Evolutionary conservation across 2,329 filamentous ascomycete genomes (phyloP), one percentile per base, ranked within the genome.

Genomic region (Berkeleyomyces rouxiae): DNA sequence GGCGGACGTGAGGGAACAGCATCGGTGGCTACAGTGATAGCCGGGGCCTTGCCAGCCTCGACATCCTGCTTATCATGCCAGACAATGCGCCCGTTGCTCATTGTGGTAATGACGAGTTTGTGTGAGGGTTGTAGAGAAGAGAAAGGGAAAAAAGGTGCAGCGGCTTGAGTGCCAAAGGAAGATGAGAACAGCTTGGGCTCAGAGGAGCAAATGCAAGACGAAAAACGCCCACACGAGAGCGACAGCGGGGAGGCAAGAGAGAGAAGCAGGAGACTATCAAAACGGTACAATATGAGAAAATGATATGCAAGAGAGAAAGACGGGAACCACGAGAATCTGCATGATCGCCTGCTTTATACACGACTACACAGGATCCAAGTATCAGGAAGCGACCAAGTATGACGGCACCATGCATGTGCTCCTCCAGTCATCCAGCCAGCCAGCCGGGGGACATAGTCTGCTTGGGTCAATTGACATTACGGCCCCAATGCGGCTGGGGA

Each of bases 201-300:
- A 59, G 46, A 37, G n/a, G 37, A 53, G 59, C 59, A 64, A 51
- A 59, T 53, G 63, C 63, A 60, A 64, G 63, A 64, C 63, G 59
- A 58, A 39, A 61, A 42, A 43, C 63, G 63, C 49, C 63, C 44
- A 61, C 39, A 58, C 63, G 63, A 58, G 42, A 58, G 46, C 37
- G 61, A 36, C 49, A 64, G 43, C 61, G 51, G 13, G 40, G 33
- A 43, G 40, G 33, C 49, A 40, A 39, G 23, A 58, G 39, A 61
- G 36, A 43, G n/a, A 51, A 61, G 33, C 23, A 23, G 23, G 53
- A 61, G 33, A n/a, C 10, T 9, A 33, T 39, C 23, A 43, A 53
- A 57, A 46, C 40, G 58, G 59, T 43, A 31, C 11, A 58, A 46
- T 37, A 4, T 23, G 36, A 11, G 59, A 51, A n/a, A 39, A 47